These are phyloP conservation scores for Tetradesmus lagerheimii DNA, from an alignment of 139 green algal species.

Conservation along the genomic window DNA sequence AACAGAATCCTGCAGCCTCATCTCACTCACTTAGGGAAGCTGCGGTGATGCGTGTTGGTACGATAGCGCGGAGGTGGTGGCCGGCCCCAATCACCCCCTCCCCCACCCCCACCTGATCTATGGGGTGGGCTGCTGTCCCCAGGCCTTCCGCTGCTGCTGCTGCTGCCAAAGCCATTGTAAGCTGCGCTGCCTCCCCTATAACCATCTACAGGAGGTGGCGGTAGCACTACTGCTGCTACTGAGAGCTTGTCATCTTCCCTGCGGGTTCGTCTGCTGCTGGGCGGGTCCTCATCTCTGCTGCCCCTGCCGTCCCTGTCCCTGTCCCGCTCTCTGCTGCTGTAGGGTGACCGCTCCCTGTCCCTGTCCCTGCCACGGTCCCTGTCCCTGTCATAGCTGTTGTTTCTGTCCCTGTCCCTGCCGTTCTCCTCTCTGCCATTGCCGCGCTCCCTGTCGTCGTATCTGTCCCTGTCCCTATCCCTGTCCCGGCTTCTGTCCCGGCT, in stretches of 20 bases:
- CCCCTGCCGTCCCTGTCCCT: neutral
- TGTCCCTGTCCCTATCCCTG: neutral
- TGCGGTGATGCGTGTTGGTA: conserved; percentile 1
- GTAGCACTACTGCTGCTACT: neutral
- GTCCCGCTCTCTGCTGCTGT: neutral
- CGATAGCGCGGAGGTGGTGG: conserved; percentile 15
- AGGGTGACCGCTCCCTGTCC: neutral
- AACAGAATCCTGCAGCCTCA: neutral
- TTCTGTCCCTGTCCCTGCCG: neutral
- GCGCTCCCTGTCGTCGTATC: neutral
- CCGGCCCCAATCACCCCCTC: conserved; percentile 15
- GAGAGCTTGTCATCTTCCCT: neutral
- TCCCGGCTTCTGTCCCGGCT: conserved; percentile 16
- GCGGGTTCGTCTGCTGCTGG: neutral
- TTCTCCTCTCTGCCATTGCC: neutral
- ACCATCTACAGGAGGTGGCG: neutral
- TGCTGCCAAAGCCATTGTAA: neutral
- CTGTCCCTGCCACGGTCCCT: neutral
- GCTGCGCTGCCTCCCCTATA: neutral
- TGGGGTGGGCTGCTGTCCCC: neutral
- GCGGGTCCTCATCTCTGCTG: neutral
- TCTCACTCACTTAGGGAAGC: neutral
- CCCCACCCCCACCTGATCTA: too few species aligned
- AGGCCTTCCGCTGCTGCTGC: neutral
- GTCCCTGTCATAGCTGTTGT: conserved; percentile 1